Evolutionary conservation across 2,329 filamentous ascomycete species (phyloP).

Genomic region (Pseudocercospora macadamiae): DNA sequence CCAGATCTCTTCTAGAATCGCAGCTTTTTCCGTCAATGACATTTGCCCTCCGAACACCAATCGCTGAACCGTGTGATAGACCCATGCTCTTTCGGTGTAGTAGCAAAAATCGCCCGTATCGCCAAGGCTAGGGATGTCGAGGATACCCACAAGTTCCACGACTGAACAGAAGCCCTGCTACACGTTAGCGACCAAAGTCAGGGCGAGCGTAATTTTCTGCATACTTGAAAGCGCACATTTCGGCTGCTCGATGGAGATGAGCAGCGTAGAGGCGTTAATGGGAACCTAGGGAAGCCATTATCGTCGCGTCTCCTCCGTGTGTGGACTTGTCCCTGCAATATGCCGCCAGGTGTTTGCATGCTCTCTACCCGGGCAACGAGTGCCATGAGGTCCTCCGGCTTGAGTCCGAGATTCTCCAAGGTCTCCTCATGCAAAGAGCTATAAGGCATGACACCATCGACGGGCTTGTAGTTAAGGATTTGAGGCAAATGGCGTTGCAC

Average conservation of each 20-base stretch:
- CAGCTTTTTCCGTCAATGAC: conserved; percentile 3
- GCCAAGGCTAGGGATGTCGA: conserved; percentile 9
- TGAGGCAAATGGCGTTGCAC: neutral
- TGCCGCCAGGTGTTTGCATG: neutral
- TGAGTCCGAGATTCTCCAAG: neutral
- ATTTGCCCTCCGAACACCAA: conserved; percentile 1
- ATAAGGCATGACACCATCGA: neutral
- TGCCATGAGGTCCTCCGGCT: neutral
- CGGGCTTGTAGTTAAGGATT: neutral
- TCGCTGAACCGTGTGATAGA: conserved; percentile 7
- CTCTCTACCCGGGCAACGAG: neutral
- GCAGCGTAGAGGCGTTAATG: conserved; percentile 6
- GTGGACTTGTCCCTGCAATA: neutral
- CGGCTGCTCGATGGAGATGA: neutral
- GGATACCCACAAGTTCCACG: conserved; percentile 7
- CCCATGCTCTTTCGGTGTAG: conserved; percentile 1
- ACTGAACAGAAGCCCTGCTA: conserved; percentile 13
- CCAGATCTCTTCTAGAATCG: conserved; percentile 12
- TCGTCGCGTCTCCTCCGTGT: neutral
- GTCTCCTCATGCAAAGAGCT: neutral
- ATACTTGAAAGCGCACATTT: neutral
- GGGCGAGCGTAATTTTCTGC: too few species aligned
- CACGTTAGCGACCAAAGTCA: too few species aligned
- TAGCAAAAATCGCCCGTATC: neutral
- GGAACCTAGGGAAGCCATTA: conserved; percentile 7